Conservation (phyloP, 2,329 filamentous ascomycete genomes). For the Triangularia setosa region DNA sequence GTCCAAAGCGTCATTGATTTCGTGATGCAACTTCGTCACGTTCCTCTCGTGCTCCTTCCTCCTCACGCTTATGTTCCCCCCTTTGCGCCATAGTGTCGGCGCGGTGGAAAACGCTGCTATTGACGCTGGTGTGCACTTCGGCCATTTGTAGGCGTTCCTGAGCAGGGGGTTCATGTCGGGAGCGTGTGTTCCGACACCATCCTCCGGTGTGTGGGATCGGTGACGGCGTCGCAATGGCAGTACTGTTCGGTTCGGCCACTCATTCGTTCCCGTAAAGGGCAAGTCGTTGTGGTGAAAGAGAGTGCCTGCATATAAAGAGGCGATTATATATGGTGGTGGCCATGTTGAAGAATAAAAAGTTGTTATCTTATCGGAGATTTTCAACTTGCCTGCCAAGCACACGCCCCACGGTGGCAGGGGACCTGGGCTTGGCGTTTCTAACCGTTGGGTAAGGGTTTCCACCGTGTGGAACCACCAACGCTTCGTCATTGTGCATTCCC, state of each 20-base stretch:
- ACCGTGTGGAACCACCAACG: not conserved
- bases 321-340: not conserved
- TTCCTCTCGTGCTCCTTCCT: not conserved
- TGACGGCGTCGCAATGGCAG: conserved; percentile 1
- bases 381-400: not conserved
- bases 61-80: not conserved
- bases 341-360: not conserved
- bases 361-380: conserved; percentile 3
- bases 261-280: not conserved
- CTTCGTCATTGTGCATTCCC: conserved; percentile 10
- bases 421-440: not conserved
- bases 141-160: conserved; percentile 19
- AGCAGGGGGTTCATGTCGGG: conserved; percentile 28
- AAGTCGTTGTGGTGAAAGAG: not conserved
- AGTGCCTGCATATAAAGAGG: not conserved
- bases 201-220: conserved; percentile 13
- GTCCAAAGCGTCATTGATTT: not conserved
- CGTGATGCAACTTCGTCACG: not conserved
- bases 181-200: conserved; percentile 20
- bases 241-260: not conserved
- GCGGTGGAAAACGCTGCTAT: not conserved
- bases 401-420: not conserved
- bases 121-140: conserved; percentile 8
- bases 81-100: not conserved
- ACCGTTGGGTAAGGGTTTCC: not conserved